These are phyloP conservation scores for Suillus hirtellus DNA, from an alignment of 768 basidiomycete genomes.

Conservation along the genomic window DNA sequence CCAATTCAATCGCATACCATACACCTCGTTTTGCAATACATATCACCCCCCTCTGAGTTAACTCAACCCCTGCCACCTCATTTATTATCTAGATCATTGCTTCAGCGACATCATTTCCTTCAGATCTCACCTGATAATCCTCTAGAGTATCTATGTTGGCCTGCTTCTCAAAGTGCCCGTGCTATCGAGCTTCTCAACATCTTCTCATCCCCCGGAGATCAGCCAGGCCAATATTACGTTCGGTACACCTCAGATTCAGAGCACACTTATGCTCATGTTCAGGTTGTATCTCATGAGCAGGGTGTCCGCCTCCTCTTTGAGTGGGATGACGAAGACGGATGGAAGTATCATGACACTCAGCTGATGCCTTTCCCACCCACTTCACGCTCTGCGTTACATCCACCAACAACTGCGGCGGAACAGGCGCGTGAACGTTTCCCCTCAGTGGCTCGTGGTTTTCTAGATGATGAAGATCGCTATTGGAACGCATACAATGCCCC, in stretches of 20 bases:
- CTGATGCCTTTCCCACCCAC: conserved; percentile 70
- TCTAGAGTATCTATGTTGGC: conserved; percentile 68
- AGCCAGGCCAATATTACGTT: conserved; percentile 29
- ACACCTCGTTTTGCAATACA: conserved; percentile 54
- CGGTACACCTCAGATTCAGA: conserved; percentile 51
- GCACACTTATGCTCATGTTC: conserved; percentile 55
- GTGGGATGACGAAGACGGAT: conserved; percentile 55
- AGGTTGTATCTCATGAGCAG: conserved; percentile 38
- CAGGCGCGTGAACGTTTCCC: conserved; percentile 6
- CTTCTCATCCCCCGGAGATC: conserved; percentile 28
- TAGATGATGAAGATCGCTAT: conserved; percentile 52
- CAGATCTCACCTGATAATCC: conserved; percentile 49
- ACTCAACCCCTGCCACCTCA: conserved; percentile 54
- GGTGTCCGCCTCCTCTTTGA: conserved; percentile 66
- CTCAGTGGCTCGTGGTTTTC: conserved; percentile 6
- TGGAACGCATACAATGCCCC: conserved; percentile 64
- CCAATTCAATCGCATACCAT: conserved; percentile 40
- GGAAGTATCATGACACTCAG: conserved; percentile 72
- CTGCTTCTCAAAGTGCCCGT: conserved; percentile 39
- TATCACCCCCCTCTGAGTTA: conserved; percentile 52
- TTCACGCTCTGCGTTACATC: conserved; percentile 29
- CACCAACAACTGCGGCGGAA: conserved; percentile 24
- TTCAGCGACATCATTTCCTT: conserved; percentile 68
- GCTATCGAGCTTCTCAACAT: conserved; percentile 47
- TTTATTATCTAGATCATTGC: conserved; percentile 58